phyloP scores from a whole-genome alignment of 202 grass and related monocot species.

The Schoenoplectus triqueter region DNA sequence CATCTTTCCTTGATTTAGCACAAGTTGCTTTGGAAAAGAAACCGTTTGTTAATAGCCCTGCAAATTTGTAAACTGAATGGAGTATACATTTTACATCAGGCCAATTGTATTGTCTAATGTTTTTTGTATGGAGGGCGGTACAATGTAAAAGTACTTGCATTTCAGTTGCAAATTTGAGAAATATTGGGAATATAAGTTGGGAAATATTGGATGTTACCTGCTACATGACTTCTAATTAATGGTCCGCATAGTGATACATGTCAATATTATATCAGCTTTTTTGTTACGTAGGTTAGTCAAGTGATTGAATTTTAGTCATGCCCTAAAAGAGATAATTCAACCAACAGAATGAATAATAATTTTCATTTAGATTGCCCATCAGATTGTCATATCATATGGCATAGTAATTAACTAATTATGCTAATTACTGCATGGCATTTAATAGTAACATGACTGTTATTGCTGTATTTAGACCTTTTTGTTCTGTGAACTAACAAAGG shows the following conservation, averaged over 20 bases:
- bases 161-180: background rate
- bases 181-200: too few species aligned
- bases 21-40: background rate
- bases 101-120: background rate
- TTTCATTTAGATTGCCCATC: background rate
- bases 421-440: slow-evolving; percentile 5
- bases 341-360: background rate
- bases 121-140: background rate
- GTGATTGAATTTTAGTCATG: background rate
- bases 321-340: slow-evolving; percentile 10
- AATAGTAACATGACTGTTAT: slow-evolving; percentile 27
- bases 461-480: slow-evolving; percentile 12
- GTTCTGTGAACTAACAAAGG: slow-evolving; percentile 39
- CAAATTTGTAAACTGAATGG: background rate
- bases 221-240: background rate
- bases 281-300: background rate
- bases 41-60: background rate
- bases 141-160: background rate
- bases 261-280: background rate
- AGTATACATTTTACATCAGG: background rate
- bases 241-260: background rate
- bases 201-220: background rate
- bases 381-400: slow-evolving; percentile 22
- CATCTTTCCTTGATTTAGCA: background rate
- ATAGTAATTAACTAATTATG: background rate